phyloP scores from a whole-genome alignment of 2,329 filamentous ascomycete genomes.

The Pseudogymnoascus sp. region DNA sequence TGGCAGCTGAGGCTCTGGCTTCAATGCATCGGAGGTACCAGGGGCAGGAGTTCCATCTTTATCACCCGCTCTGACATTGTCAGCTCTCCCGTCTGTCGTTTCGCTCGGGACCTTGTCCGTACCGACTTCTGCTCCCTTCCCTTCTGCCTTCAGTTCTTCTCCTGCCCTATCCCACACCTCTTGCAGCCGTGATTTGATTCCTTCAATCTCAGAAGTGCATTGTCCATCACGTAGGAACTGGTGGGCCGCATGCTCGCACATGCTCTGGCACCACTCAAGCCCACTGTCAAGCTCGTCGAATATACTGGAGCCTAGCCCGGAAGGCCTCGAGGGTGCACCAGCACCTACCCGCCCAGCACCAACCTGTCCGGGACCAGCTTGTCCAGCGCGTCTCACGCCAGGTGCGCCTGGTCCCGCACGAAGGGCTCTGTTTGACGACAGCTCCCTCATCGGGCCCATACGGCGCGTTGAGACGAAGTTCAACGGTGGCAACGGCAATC shows the following conservation, averaged over 20 bases:
- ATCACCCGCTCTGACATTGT: conserved; percentile 5
- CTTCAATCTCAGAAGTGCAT: conserved; percentile 68
- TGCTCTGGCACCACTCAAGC: conserved; percentile 70
- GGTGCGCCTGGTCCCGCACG: neutral
- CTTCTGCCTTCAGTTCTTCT: neutral
- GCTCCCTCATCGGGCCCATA: conserved; percentile 29
- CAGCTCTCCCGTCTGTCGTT: neutral
- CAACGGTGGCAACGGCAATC: conserved; percentile 28
- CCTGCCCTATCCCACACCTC: conserved; percentile 46
- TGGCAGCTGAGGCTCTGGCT: neutral
- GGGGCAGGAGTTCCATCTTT: neutral
- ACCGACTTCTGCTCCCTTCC: neutral
- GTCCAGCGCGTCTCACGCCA: neutral
- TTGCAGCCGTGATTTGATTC: conserved; percentile 57
- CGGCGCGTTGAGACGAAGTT: conserved; percentile 34
- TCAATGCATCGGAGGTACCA: neutral
- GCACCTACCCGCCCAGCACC: neutral
- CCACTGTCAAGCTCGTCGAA: conserved; percentile 72
- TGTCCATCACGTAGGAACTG: conserved; percentile 84
- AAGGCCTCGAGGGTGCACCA: neutral
- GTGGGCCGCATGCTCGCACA: conserved; percentile 81
- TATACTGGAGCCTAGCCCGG: conserved; percentile 34
- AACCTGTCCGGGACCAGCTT: neutral
- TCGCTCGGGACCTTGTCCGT: neutral
- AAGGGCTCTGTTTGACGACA: neutral